Percentiles rank a stretch among this genome's conserved stretches.
These are phyloP conservation scores for Ballota nigra DNA, from an alignment of 257 asterid genomes.

Conservation along the genomic window DNA sequence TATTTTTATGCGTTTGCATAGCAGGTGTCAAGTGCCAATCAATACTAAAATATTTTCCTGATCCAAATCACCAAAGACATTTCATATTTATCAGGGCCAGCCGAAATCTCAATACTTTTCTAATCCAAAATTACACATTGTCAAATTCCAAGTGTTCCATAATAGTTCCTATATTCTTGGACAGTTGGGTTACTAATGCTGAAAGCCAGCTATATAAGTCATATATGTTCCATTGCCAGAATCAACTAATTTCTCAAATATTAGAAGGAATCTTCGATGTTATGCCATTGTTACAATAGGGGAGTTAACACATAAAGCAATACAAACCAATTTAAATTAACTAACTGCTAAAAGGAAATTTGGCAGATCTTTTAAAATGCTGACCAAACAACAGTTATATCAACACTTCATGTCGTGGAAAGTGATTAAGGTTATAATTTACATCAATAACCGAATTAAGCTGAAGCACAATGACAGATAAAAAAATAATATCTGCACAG, in stretches of 20 bases:
- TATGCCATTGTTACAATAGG: neutral
- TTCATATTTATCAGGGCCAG: neutral
- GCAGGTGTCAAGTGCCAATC: neutral
- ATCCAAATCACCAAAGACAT: neutral
- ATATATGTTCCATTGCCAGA: neutral
- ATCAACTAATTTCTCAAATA: neutral
- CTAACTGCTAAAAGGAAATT: neutral
- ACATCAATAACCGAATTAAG: slow-evolving; percentile 2
- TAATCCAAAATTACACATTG: neutral
- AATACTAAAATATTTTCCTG: neutral
- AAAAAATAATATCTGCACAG: neutral
- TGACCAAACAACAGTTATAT: neutral
- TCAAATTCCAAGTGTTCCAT: neutral
- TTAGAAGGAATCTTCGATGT: neutral
- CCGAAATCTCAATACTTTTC: neutral
- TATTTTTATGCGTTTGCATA: neutral
- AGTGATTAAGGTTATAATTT: neutral
- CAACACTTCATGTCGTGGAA: neutral
- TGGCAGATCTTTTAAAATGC: neutral
- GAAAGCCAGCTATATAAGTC: neutral
- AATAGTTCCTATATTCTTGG: slow-evolving; percentile 1
- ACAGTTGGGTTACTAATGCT: neutral
- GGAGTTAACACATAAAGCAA: neutral
- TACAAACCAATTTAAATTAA: neutral
- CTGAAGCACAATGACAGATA: neutral